phyloP scores from a whole-genome alignment of 306 rosid species.

The Hippophae gyantsensis region DNA sequence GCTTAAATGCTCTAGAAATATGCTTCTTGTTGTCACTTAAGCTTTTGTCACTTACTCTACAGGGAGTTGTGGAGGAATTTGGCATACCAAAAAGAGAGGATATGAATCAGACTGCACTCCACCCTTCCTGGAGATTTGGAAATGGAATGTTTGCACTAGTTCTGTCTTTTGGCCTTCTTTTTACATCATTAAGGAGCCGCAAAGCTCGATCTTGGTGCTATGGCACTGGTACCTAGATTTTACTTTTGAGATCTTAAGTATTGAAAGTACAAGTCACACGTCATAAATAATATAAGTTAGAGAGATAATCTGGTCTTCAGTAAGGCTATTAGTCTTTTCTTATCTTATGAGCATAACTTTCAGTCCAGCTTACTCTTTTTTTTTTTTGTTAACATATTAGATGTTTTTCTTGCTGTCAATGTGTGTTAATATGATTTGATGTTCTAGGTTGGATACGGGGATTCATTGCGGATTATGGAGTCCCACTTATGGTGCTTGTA shows the following conservation, averaged over 20 bases:
- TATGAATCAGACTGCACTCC: conserved; percentile 44
- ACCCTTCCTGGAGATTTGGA: conserved; percentile 79
- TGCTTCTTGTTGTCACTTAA: conserved; percentile 11
- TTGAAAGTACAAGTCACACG: background rate
- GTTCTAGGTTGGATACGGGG: conserved; percentile 71
- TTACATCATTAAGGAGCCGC: conserved; percentile 73
- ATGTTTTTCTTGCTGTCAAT: conserved; percentile 10
- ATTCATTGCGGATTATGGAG: conserved; percentile 86
- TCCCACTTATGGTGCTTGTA: conserved; percentile 78
- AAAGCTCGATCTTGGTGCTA: conserved; percentile 96
- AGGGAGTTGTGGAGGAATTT: conserved; percentile 93
- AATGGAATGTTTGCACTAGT: conserved; percentile 97
- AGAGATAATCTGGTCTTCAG: conserved; percentile 9
- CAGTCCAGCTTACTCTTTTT: background rate
- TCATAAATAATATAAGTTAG: background rate
- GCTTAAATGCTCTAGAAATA: background rate
- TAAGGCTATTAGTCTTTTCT: conserved; percentile 1
- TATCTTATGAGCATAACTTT: background rate
- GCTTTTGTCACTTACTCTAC: conserved; percentile 19
- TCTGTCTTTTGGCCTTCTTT: conserved; percentile 84
- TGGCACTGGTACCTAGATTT: conserved; percentile 56
- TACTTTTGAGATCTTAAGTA: conserved; percentile 1
- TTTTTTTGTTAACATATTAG: background rate
- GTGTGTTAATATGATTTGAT: conserved; percentile 8
- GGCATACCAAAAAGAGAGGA: conserved; percentile 50